Conservation (phyloP, 768 basidiomycete genomes). For the Tulasnella calospora region DNA sequence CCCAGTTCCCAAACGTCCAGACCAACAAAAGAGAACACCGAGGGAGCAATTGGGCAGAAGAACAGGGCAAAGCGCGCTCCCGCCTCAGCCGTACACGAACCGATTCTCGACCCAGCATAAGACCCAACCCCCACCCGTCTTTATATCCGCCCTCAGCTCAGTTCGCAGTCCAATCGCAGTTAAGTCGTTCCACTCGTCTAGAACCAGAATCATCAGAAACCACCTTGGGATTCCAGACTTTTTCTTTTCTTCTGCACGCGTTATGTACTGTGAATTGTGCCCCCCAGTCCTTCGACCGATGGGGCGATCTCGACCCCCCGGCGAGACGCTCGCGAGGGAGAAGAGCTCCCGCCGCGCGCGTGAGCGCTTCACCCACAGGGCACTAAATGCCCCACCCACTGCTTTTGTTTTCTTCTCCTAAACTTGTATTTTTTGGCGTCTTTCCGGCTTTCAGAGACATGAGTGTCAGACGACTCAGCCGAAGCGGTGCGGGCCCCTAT, state of each 20-base stretch:
- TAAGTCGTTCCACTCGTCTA: background rate
- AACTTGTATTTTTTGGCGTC: background rate
- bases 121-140: background rate
- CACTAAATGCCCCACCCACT: background rate
- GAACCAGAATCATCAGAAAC: background rate
- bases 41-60: background rate
- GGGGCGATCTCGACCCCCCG: background rate
- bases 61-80: background rate
- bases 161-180: slow-evolving; percentile 1
- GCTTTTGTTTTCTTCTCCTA: background rate
- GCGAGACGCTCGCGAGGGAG: slow-evolving; percentile 6
- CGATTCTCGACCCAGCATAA: background rate
- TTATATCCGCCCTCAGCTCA: background rate
- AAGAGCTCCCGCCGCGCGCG: slow-evolving; percentile 4
- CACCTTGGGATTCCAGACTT: background rate
- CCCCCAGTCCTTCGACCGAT: background rate
- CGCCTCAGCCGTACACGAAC: background rate
- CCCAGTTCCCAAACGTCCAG: background rate
- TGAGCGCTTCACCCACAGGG: background rate
- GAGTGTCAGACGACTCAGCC: too few relatives aligned
- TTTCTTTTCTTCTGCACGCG: background rate
- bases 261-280: background rate
- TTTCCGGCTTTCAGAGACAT: background rate
- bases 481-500: too few relatives aligned
- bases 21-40: background rate